phyloP scores from a whole-genome alignment of 2,329 filamentous ascomycete genomes.

The Curvularia spicifera region DNA sequence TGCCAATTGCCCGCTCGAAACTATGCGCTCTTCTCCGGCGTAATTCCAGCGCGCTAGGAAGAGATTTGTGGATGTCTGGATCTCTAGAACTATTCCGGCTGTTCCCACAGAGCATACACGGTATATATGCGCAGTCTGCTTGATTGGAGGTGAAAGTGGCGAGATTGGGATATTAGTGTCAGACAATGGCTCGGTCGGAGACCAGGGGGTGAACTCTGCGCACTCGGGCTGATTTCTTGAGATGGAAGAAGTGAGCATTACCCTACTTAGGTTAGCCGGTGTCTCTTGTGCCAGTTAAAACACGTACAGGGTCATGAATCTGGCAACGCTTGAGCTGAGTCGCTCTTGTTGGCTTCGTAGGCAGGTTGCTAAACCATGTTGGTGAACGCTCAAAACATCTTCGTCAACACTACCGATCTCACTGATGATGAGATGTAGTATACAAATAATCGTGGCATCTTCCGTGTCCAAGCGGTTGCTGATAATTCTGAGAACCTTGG shows the following conservation, averaged over 20 bases:
- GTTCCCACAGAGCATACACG: conserved; percentile 29
- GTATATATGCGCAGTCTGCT: conserved; percentile 25
- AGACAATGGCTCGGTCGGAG: conserved; percentile 6
- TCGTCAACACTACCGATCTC: conserved; percentile 40
- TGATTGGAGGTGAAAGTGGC: conserved; percentile 30
- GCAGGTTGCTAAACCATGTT: conserved; percentile 32
- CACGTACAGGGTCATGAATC: conserved; percentile 41
- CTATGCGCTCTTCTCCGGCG: conserved; percentile 9
- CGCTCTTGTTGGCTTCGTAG: conserved; percentile 38
- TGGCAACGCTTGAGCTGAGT: conserved; percentile 24
- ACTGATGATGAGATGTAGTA: conserved; percentile 42
- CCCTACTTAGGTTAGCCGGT: conserved; percentile 18
- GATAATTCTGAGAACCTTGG: conserved; percentile 36
- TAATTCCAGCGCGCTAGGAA: conserved; percentile 32
- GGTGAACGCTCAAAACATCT: conserved; percentile 40
- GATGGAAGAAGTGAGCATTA: conserved; percentile 34
- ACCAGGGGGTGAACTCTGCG: conserved; percentile 21
- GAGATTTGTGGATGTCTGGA: conserved; percentile 33
- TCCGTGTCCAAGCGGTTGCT: conserved; percentile 37
- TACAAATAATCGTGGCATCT: conserved; percentile 42
- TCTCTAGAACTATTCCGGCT: conserved; percentile 35
- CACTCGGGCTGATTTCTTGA: conserved; percentile 33
- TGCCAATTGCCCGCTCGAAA: conserved; percentile 20
- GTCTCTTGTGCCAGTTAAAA: not conserved
- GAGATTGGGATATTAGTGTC: conserved; percentile 24